Conservation (phyloP, 495 filamentous ascomycete genomes). For the Penicillium pulvis region DNA sequence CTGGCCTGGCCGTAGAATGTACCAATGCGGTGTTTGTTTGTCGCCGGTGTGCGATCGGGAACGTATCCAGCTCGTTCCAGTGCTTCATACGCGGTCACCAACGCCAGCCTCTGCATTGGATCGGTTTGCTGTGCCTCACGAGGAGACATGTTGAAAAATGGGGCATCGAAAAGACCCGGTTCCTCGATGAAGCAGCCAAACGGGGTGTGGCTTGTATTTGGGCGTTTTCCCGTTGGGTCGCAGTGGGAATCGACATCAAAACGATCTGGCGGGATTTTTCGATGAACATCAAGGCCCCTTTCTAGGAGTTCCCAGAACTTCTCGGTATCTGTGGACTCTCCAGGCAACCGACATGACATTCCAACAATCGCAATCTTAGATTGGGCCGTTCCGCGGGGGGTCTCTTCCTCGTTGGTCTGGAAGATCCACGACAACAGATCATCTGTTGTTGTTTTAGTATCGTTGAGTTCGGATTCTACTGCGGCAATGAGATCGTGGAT, state of each 20-base stretch:
- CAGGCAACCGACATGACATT: slow-evolving; percentile 44
- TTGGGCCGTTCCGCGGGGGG: slow-evolving; percentile 1
- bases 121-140: slow-evolving; percentile 57
- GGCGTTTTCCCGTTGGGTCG: slow-evolving; percentile 42
- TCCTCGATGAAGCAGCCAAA: slow-evolving; percentile 38
- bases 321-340: slow-evolving; percentile 31
- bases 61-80: slow-evolving; percentile 69
- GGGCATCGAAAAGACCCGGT: slow-evolving; percentile 30
- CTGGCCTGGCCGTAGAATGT: slow-evolving; percentile 79
- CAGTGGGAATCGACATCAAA: slow-evolving; percentile 47
- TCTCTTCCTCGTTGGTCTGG: too few species aligned
- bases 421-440: too few species aligned
- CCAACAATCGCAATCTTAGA: slow-evolving; percentile 48
- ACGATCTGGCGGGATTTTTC: slow-evolving; percentile 40
- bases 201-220: slow-evolving; percentile 35
- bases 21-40: slow-evolving; percentile 57
- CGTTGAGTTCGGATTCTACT: too few species aligned
- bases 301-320: slow-evolving; percentile 46
- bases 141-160: slow-evolving; percentile 36
- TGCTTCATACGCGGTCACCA: slow-evolving; percentile 77
- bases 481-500: neutral
- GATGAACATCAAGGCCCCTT: slow-evolving; percentile 40
- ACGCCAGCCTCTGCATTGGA: slow-evolving; percentile 71
- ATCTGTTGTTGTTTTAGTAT: too few species aligned
- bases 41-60: slow-evolving; percentile 7